phyloP scores from a whole-genome alignment of 208 protist species.

The Crithidia sp. region DNA sequence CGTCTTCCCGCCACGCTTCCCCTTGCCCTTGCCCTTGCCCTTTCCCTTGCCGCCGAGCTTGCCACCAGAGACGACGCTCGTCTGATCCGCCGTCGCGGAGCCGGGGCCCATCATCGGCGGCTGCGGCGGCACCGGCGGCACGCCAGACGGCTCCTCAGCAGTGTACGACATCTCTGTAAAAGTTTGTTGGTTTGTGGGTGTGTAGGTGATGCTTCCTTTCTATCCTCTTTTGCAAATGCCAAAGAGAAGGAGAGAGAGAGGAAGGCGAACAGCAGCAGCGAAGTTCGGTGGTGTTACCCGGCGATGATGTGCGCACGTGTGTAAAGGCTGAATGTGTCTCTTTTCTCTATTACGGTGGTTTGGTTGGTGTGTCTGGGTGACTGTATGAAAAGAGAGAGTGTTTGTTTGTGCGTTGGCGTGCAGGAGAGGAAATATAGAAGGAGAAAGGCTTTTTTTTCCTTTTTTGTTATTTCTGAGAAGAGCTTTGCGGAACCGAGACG shows the following conservation, averaged over 20 bases:
- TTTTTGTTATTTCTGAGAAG: too few relatives aligned
- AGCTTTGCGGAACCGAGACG: too few relatives aligned
- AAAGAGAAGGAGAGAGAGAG: neutral
- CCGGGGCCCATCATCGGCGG: constrained; percentile 71
- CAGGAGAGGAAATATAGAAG: too few relatives aligned
- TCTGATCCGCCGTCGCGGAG: constrained; percentile 84
- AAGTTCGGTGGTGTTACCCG: too few relatives aligned
- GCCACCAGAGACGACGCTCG: constrained; percentile 85
- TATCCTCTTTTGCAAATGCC: neutral
- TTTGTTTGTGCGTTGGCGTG: too few relatives aligned
- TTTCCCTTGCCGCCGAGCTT: constrained; percentile 85
- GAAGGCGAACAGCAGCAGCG: neutral
- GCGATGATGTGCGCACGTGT: too few relatives aligned
- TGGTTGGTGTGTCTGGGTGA: too few relatives aligned
- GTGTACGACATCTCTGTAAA: constrained; percentile 66
- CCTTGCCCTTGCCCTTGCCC: constrained; percentile 77
- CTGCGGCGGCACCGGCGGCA: constrained; percentile 32
- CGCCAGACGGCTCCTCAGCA: constrained; percentile 48
- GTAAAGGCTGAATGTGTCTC: too few relatives aligned
- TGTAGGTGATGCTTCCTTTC: neutral
- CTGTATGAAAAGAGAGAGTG: too few relatives aligned
- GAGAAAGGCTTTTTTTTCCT: too few relatives aligned
- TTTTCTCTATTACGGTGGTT: too few relatives aligned
- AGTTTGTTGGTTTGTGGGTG: neutral
- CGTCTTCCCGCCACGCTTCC: constrained; percentile 91